These are phyloP conservation scores for Tetrapisispora phaffii DNA, from an alignment of 805 yeast species.

Conservation along the genomic window DNA sequence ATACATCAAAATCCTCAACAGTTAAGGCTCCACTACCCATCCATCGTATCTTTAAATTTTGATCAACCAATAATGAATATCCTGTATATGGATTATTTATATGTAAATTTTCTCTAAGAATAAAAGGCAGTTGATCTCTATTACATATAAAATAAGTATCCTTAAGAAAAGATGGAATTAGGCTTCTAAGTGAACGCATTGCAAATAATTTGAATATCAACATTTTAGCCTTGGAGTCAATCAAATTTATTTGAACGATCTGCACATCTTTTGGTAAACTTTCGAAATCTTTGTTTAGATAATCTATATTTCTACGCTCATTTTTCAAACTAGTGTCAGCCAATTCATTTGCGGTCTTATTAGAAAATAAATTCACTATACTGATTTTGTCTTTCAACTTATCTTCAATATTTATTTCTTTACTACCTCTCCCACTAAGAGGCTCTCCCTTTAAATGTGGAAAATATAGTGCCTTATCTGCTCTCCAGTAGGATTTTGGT, in stretches of 20 bases:
- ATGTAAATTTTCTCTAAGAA: slow-evolving; percentile 46
- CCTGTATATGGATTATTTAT: slow-evolving; percentile 77
- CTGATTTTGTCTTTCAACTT: slow-evolving; percentile 23
- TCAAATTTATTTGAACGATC: slow-evolving; percentile 65
- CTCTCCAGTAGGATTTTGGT: slow-evolving; percentile 69
- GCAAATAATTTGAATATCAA: slow-evolving; percentile 45
- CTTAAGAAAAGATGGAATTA: slow-evolving; percentile 41
- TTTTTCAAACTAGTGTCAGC: slow-evolving; percentile 49
- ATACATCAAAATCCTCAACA: slow-evolving; percentile 48
- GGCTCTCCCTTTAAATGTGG: slow-evolving; percentile 65
- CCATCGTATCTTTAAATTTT: slow-evolving; percentile 73
- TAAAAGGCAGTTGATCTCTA: slow-evolving; percentile 46
- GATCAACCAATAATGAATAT: slow-evolving; percentile 70
- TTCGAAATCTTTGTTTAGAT: slow-evolving; percentile 8
- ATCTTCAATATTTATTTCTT: slow-evolving; percentile 22
- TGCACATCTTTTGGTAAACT: slow-evolving; percentile 35
- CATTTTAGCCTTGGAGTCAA: slow-evolving; percentile 65
- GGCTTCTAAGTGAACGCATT: slow-evolving; percentile 35
- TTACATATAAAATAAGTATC: slow-evolving; percentile 55
- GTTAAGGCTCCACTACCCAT: slow-evolving; percentile 76
- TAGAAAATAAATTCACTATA: slow-evolving; percentile 24
- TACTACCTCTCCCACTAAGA: slow-evolving; percentile 30
- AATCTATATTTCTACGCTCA: slow-evolving; percentile 17
- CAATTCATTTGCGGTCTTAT: slow-evolving; percentile 56
- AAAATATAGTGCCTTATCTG: slow-evolving; percentile 65